Conservation (phyloP, 176 grass and related monocot species). For the Aegilops longissima region DNA sequence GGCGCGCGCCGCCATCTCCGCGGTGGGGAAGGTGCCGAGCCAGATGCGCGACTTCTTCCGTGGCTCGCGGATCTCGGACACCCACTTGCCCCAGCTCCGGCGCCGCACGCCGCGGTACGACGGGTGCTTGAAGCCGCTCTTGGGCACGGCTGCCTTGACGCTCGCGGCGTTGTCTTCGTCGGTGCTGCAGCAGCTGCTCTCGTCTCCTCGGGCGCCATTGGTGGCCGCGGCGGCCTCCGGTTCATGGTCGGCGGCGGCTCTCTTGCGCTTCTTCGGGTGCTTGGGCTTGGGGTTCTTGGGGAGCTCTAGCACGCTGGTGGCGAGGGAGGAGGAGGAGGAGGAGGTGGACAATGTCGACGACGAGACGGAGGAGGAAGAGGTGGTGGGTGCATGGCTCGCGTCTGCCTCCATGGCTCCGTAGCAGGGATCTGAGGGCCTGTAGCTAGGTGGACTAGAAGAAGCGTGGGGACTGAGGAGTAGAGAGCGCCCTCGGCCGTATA, state of each 20-base stretch:
- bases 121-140: slow-evolving; percentile 55
- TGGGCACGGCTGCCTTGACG: not conserved
- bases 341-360: slow-evolving; percentile 29
- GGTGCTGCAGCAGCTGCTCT: slow-evolving; percentile 45
- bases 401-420: slow-evolving; percentile 42
- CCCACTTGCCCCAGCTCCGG: slow-evolving; percentile 93
- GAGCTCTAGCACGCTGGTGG: slow-evolving; percentile 15
- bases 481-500: slow-evolving; percentile 25
- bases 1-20: slow-evolving; percentile 91
- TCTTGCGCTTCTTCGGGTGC: slow-evolving; percentile 44
- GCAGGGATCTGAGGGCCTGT: not conserved
- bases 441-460: not conserved
- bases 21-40: slow-evolving; percentile 83
- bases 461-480: not conserved
- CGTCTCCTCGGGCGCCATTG: slow-evolving; percentile 27
- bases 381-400: slow-evolving; percentile 44
- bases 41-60: slow-evolving; percentile 94
- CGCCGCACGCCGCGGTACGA: slow-evolving; percentile 63
- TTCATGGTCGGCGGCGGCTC: slow-evolving; percentile 17
- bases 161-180: not conserved
- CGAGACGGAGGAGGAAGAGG: slow-evolving; percentile 32
- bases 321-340: slow-evolving; percentile 8
- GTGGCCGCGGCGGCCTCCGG: not conserved
- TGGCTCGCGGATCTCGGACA: slow-evolving; percentile 92
- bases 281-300: slow-evolving; percentile 31